Percentiles rank a stretch among this genome's conserved stretches.
Evolutionary conservation across 352 stramenopile genomes (phyloP).

Genomic region (Phytophthora sojae): DNA sequence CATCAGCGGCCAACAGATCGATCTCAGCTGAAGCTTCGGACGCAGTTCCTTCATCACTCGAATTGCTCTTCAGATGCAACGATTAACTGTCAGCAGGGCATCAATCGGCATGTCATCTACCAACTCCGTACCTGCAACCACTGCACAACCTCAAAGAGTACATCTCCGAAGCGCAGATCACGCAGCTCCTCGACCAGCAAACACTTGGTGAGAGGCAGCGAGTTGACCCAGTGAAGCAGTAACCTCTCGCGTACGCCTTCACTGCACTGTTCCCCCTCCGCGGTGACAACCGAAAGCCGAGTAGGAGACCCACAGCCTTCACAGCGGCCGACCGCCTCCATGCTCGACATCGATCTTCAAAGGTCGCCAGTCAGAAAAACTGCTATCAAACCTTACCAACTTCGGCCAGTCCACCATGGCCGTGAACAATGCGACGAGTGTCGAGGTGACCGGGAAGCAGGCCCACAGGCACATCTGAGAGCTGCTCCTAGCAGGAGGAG

Average conservation of each 20-base stretch:
- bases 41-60: neutral
- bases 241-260: conserved; percentile 36
- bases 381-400: neutral
- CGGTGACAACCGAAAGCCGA: conserved; percentile 1
- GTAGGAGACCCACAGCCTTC: conserved; percentile 3
- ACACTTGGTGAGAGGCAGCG: conserved; percentile 63
- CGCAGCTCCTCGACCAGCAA: conserved; percentile 63
- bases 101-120: neutral
- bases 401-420: neutral
- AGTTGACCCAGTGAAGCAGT: conserved; percentile 82
- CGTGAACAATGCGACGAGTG: neutral
- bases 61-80: conserved; percentile 3
- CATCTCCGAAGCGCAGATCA: conserved; percentile 68
- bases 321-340: neutral
- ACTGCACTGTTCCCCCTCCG: neutral
- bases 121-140: conserved; percentile 36
- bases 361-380: conserved; percentile 22
- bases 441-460: conserved; percentile 9
- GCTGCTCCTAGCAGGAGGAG: conserved; percentile 6
- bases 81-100: conserved; percentile 8
- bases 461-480: conserved; percentile 29
- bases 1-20: conserved; percentile 7
- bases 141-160: conserved; percentile 57
- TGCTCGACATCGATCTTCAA: conserved; percentile 27
- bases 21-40: conserved; percentile 1